Evolutionary conservation across 768 basidiomycete genomes (phyloP).

Genomic region (Leccinum boreale): DNA sequence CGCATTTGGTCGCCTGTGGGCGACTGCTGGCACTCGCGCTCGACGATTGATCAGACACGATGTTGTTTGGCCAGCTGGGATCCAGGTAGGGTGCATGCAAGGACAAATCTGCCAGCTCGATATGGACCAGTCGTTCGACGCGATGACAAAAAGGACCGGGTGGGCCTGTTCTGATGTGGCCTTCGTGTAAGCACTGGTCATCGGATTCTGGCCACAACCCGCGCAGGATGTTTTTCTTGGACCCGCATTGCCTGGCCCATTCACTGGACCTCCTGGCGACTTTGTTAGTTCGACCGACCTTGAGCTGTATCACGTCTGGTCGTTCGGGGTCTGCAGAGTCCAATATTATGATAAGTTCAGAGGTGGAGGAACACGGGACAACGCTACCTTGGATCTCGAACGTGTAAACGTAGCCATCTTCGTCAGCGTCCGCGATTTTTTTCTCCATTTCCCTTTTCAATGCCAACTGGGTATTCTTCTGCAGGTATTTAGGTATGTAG

Average conservation of each 20-base stretch:
- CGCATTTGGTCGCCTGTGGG: constrained; percentile 31
- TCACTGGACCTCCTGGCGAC: constrained; percentile 70
- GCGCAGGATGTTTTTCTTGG: constrained; percentile 68
- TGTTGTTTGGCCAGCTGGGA: constrained; percentile 41
- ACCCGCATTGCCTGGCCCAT: constrained; percentile 80
- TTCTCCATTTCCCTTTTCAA: constrained; percentile 55
- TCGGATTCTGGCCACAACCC: constrained; percentile 68
- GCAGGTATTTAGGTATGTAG: constrained; percentile 69
- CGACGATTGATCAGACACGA: constrained; percentile 17
- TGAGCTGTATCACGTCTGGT: constrained; percentile 53
- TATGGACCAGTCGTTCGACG: constrained; percentile 73
- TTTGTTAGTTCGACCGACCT: constrained; percentile 78
- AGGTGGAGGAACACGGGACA: neutral
- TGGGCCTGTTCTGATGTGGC: constrained; percentile 57
- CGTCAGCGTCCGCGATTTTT: constrained; percentile 52
- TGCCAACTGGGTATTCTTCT: constrained; percentile 55
- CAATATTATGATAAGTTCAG: constrained; percentile 6
- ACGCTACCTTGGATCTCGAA: constrained; percentile 71
- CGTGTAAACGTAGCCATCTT: constrained; percentile 75
- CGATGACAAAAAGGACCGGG: constrained; percentile 69
- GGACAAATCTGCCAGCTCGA: constrained; percentile 72
- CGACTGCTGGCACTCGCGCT: constrained; percentile 1
- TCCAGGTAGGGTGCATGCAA: constrained; percentile 58
- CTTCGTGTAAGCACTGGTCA: constrained; percentile 56
- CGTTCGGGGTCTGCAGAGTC: constrained; percentile 28